A percentile compares a stretch with the other conserved stretches of the same genome.
Conservation (phyloP, 192 early-diverging fungal species). For the Linnemannia elongata region DNA sequence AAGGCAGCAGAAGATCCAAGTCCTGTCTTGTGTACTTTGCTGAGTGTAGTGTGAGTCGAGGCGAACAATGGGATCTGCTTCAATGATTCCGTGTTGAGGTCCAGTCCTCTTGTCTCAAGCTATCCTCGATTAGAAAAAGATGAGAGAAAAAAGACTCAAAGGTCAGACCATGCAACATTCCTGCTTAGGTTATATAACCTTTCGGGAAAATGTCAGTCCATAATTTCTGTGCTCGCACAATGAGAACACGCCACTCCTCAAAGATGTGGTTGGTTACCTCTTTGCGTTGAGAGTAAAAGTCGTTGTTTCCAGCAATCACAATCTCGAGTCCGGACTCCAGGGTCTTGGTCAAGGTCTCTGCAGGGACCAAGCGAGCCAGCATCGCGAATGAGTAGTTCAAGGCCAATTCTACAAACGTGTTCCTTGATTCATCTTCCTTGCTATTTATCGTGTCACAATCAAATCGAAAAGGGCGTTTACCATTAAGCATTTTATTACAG, state of each 20-base stretch:
- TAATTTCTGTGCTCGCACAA: not conserved
- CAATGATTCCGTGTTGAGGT: conserved; percentile 70
- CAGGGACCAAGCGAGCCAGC: conserved; percentile 46
- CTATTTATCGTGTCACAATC: conserved; percentile 12
- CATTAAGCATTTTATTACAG: too few relatives aligned
- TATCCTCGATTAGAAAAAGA: conserved; percentile 21
- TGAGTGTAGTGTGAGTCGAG: conserved; percentile 72
- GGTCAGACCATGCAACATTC: not conserved
- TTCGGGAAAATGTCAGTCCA: not conserved
- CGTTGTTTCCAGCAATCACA: conserved; percentile 91
- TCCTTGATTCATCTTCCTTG: conserved; percentile 54
- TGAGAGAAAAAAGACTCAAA: conserved; percentile 8
- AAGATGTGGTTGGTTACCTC: conserved; percentile 56
- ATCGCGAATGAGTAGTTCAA: conserved; percentile 62
- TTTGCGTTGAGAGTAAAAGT: conserved; percentile 98
- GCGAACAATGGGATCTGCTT: conserved; percentile 71
- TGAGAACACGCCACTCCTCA: not conserved
- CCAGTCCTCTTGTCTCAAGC: conserved; percentile 64
- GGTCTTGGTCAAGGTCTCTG: conserved; percentile 33
- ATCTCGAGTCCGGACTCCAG: conserved; percentile 73
- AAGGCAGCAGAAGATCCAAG: conserved; percentile 97
- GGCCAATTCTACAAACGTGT: conserved; percentile 78
- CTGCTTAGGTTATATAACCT: too few relatives aligned
- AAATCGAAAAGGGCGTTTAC: too few relatives aligned
- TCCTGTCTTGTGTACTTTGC: conserved; percentile 93